A percentile compares a stretch with the other conserved stretches of the same genome.
These are phyloP conservation scores for Amphibolis antarctica DNA, from an alignment of 106 monocot species.

Conservation along the genomic window DNA sequence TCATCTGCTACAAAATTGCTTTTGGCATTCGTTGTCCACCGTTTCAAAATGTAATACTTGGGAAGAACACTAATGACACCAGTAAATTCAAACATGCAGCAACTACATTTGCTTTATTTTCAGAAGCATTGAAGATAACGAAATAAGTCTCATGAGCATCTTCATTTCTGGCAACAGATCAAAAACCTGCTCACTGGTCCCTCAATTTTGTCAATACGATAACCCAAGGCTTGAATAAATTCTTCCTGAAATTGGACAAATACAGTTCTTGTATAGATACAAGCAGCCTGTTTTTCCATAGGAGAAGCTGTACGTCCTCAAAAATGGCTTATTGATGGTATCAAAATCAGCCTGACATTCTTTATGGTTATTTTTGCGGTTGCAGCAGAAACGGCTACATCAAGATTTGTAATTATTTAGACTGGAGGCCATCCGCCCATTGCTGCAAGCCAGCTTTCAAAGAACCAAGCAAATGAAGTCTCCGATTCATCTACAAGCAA, in stretches of 20 bases:
- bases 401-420: constrained; percentile 39
- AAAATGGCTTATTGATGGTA: constrained; percentile 14
- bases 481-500: constrained; percentile 9
- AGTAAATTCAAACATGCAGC: constrained; percentile 16
- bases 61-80: constrained; percentile 12
- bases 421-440: constrained; percentile 13
- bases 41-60: constrained; percentile 11
- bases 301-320: constrained; percentile 21
- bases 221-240: constrained; percentile 21
- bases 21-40: constrained; percentile 18
- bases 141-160: constrained; percentile 3
- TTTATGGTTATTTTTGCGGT: constrained; percentile 25
- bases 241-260: constrained; percentile 24
- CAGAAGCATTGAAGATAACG: constrained; percentile 9
- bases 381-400: constrained; percentile 63
- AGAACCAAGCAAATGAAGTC: constrained; percentile 14
- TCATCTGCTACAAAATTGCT: constrained; percentile 23
- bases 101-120: constrained; percentile 18
- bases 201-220: constrained; percentile 15
- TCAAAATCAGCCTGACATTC: constrained; percentile 39
- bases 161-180: constrained; percentile 9
- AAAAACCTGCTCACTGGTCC: constrained; percentile 10
- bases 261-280: constrained; percentile 13
- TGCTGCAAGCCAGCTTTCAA: constrained; percentile 16
- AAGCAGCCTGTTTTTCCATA: constrained; percentile 22